Conservation (phyloP, 805 yeast genomes). For the Jamesozyma jinghongensis region DNA sequence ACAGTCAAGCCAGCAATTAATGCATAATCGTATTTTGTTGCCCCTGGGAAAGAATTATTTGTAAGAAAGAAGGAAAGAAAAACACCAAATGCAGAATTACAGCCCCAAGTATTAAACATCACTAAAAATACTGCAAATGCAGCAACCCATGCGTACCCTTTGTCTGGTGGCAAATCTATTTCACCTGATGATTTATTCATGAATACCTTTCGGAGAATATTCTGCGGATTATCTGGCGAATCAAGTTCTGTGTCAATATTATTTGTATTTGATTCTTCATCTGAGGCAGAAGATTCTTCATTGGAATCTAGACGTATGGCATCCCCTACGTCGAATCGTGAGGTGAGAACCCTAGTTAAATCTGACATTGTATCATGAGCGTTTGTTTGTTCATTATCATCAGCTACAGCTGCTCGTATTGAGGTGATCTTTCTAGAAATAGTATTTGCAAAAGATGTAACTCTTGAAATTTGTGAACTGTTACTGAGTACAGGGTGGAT, state of each 20-base stretch:
- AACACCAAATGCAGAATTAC: conserved; percentile 55
- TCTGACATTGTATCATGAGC: conserved; percentile 5
- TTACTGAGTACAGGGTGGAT: neutral
- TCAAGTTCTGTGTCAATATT: neutral
- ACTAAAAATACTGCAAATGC: conserved; percentile 42
- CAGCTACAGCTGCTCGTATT: conserved; percentile 17
- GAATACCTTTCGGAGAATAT: conserved; percentile 25
- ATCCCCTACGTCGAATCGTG: conserved; percentile 25
- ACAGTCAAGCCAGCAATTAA: conserved; percentile 60
- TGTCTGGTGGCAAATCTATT: conserved; percentile 45
- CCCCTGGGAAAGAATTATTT: conserved; percentile 43
- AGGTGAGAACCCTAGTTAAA: conserved; percentile 15
- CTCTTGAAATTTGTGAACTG: neutral
- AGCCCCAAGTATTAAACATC: conserved; percentile 63
- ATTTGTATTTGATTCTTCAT: conserved; percentile 1
- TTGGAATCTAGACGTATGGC: conserved; percentile 18
- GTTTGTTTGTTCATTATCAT: conserved; percentile 17
- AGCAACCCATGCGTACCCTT: conserved; percentile 62
- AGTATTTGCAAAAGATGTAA: conserved; percentile 9
- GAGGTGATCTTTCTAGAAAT: conserved; percentile 11
- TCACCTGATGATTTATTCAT: conserved; percentile 31
- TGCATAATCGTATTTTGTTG: conserved; percentile 51
- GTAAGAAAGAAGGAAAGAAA: conserved; percentile 50
- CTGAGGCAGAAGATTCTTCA: neutral
- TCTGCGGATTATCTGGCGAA: conserved; percentile 1